These are phyloP conservation scores for Pseudogymnoascus sp. DNA, from an alignment of 2,329 filamentous ascomycete genomes.

Conservation along the genomic window DNA sequence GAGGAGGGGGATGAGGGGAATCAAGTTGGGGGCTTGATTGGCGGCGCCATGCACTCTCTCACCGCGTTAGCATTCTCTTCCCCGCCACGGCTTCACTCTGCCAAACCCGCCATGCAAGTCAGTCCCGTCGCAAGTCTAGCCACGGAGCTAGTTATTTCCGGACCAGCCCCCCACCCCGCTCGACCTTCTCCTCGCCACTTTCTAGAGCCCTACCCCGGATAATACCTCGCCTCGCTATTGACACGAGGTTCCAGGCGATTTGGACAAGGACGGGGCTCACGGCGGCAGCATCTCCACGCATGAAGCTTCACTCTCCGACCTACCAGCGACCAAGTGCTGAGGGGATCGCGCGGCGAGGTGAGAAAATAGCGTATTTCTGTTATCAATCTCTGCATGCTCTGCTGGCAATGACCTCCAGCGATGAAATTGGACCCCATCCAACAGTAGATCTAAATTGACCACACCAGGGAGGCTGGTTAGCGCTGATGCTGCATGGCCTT, in stretches of 20 bases:
- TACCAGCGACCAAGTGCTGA: neutral
- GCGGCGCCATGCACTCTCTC: neutral
- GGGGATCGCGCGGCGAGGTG: neutral
- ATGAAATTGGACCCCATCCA: neutral
- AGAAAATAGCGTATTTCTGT: neutral
- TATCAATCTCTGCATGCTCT: neutral
- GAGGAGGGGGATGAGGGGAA: neutral
- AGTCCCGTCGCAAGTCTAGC: neutral
- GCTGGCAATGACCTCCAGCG: neutral
- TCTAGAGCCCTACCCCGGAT: neutral
- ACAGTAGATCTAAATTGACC: neutral
- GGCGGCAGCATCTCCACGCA: neutral
- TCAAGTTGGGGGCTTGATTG: neutral
- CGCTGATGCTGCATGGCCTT: neutral
- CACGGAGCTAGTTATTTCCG: neutral
- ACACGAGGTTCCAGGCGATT: neutral
- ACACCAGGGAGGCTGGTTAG: neutral
- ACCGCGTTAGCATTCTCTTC: neutral
- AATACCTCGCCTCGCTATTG: conserved; percentile 3
- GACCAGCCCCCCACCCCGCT: neutral
- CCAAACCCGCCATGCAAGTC: neutral
- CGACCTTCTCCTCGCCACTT: neutral
- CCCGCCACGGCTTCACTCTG: neutral
- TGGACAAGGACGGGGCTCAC: neutral
- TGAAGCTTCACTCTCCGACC: conserved; percentile 2